These are phyloP conservation scores for Endothia cerciana DNA, from an alignment of 2,329 filamentous ascomycete species.

Conservation along the genomic window DNA sequence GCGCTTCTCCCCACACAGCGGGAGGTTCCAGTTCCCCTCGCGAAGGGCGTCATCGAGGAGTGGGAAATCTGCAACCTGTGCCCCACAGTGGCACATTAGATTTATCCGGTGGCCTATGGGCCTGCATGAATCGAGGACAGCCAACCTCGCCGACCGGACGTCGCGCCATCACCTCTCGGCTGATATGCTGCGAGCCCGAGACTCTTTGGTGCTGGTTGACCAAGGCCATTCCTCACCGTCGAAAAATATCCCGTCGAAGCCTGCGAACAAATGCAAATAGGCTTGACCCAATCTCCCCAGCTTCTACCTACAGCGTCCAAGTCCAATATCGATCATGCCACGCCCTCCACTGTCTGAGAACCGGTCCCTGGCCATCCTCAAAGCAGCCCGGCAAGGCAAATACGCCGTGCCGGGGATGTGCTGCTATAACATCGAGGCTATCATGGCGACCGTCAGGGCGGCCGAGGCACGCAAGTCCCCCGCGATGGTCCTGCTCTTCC, in stretches of 20 bases:
- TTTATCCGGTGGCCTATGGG: conserved; percentile 2
- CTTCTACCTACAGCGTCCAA: too few species aligned
- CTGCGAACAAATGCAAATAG: too few species aligned
- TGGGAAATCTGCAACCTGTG: background rate
- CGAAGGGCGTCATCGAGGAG: conserved; percentile 3
- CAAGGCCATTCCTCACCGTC: too few species aligned
- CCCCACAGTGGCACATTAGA: conserved; percentile 1
- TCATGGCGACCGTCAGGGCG: conserved; percentile 69
- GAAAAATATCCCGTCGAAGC: too few species aligned
- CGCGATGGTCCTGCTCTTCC: conserved; percentile 74
- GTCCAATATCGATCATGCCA: conserved; percentile 36
- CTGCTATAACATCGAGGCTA: conserved; percentile 71
- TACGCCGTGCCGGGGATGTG: conserved; percentile 66
- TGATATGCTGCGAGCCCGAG: background rate
- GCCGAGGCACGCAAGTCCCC: conserved; percentile 70
- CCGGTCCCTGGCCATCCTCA: conserved; percentile 59
- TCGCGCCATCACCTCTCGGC: background rate
- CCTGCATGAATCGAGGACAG: conserved; percentile 7
- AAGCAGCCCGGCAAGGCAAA: conserved; percentile 56
- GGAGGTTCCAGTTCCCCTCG: conserved; percentile 2
- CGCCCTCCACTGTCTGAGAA: conserved; percentile 48
- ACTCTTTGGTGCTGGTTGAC: background rate
- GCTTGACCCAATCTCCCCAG: background rate
- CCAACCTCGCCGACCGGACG: background rate
- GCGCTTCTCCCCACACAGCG: conserved; percentile 14